These are phyloP conservation scores for Candida ulmi DNA, from an alignment of 805 yeast genomes.

Conservation along the genomic window DNA sequence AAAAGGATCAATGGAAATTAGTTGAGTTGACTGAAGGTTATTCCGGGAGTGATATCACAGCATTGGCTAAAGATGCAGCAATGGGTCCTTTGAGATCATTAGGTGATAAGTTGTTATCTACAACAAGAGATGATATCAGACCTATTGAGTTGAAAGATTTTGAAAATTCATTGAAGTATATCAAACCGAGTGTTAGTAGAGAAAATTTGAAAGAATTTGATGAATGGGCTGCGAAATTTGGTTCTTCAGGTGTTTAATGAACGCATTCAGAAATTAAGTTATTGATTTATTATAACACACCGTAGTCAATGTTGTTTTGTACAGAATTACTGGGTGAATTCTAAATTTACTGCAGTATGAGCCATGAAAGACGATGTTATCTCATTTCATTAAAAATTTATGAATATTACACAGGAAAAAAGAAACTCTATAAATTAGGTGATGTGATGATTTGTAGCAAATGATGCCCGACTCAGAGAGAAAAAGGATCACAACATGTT, in stretches of 20 bases:
- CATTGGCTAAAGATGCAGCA: slow-evolving; percentile 93
- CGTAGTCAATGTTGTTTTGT: too few species aligned
- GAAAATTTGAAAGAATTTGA: slow-evolving; percentile 79
- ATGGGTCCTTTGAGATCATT: slow-evolving; percentile 93
- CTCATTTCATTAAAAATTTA: too few species aligned
- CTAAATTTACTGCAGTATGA: too few species aligned
- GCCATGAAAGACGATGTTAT: too few species aligned
- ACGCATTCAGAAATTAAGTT: too few species aligned
- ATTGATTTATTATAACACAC: not conserved
- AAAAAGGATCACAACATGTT: too few species aligned
- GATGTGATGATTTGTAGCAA: too few species aligned
- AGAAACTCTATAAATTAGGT: too few species aligned
- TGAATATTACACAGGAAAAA: too few species aligned
- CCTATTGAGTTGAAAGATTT: slow-evolving; percentile 74
- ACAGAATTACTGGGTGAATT: too few species aligned
- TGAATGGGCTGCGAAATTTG: slow-evolving; percentile 54
- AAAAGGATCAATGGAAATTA: slow-evolving; percentile 54
- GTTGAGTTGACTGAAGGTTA: slow-evolving; percentile 69
- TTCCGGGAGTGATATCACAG: slow-evolving; percentile 92
- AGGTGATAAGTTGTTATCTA: slow-evolving; percentile 73
- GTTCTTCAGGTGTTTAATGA: slow-evolving; percentile 4
- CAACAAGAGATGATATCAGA: slow-evolving; percentile 70
- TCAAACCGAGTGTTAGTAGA: slow-evolving; percentile 81
- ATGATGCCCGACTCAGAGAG: too few species aligned
- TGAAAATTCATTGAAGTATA: slow-evolving; percentile 63